A percentile compares a stretch with the other conserved stretches of the same genome.
These are phyloP conservation scores for Colletotrichum costaricense DNA, from an alignment of 2,329 filamentous ascomycete genomes.

Conservation along the genomic window DNA sequence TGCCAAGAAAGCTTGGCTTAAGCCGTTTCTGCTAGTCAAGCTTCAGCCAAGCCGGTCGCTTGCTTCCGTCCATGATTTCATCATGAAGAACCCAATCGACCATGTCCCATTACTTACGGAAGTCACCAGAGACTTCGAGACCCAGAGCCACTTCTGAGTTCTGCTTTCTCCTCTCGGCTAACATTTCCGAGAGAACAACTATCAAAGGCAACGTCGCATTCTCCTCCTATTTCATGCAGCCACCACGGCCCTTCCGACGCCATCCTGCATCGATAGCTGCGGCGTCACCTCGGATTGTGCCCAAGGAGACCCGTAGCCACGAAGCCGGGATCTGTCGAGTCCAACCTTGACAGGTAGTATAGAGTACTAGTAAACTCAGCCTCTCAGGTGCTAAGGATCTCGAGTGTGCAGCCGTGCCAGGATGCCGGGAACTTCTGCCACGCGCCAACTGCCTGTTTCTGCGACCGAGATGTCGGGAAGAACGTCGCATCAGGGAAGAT, in stretches of 20 bases:
- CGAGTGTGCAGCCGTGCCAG: neutral
- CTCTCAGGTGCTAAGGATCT: neutral
- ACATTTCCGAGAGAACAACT: neutral
- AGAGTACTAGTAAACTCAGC: neutral
- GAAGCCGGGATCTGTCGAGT: neutral
- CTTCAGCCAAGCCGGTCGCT: slow-evolving; percentile 28
- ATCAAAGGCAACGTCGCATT: slow-evolving; percentile 14
- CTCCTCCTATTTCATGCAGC: neutral
- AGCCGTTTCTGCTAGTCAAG: slow-evolving; percentile 9
- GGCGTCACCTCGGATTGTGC: neutral
- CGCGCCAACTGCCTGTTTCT: neutral
- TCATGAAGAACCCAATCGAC: neutral
- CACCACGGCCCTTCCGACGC: neutral
- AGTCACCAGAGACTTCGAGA: neutral
- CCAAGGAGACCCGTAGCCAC: neutral
- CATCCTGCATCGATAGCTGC: neutral
- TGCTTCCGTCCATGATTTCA: neutral
- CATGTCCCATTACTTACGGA: neutral
- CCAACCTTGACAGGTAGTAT: neutral
- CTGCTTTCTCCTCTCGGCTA: neutral
- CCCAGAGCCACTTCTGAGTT: neutral
- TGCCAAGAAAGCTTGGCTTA: slow-evolving; percentile 22
- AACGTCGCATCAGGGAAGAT: slow-evolving; percentile 16
- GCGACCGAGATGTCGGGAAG: slow-evolving; percentile 4
- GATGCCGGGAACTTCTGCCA: neutral